Evolutionary conservation across 2,329 filamentous ascomycete genomes (phyloP).

Genomic region (Dothistroma pini): DNA sequence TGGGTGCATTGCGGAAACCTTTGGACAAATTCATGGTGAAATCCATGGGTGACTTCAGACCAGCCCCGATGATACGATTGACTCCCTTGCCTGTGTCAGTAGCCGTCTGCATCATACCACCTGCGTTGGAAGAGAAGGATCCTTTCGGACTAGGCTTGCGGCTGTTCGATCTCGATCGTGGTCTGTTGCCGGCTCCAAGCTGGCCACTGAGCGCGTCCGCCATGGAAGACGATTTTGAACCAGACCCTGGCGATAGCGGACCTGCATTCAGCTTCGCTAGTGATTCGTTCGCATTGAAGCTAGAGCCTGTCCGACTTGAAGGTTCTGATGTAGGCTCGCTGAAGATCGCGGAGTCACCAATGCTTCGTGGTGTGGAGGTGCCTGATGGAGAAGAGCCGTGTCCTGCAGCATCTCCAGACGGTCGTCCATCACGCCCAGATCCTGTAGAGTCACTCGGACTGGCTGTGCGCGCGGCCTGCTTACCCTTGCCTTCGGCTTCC

Average conservation of each 20-base stretch:
- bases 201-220: constrained; percentile 25
- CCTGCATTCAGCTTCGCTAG: constrained; percentile 26
- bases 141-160: constrained; percentile 16
- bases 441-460: constrained; percentile 10
- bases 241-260: constrained; percentile 19
- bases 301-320: constrained; percentile 24
- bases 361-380: constrained; percentile 15
- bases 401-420: constrained; percentile 5
- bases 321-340: constrained; percentile 14
- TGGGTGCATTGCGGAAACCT: constrained; percentile 84
- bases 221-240: constrained; percentile 20
- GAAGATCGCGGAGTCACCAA: constrained; percentile 9
- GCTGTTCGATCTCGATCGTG: constrained; percentile 24
- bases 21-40: constrained; percentile 77
- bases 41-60: constrained; percentile 74
- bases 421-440: constrained; percentile 12
- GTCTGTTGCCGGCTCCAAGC: constrained; percentile 9
- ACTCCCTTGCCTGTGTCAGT: constrained; percentile 36
- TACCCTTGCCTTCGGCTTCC: constrained; percentile 5
- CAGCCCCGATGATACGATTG: constrained; percentile 36
- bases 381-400: constrained; percentile 11
- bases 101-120: constrained; percentile 27
- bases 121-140: constrained; percentile 9
- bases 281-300: constrained; percentile 33
- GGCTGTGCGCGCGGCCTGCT: background rate